Evolutionary conservation across 2,329 filamentous ascomycete species (phyloP).

Genomic region (Fusarium chlamydosporum): DNA sequence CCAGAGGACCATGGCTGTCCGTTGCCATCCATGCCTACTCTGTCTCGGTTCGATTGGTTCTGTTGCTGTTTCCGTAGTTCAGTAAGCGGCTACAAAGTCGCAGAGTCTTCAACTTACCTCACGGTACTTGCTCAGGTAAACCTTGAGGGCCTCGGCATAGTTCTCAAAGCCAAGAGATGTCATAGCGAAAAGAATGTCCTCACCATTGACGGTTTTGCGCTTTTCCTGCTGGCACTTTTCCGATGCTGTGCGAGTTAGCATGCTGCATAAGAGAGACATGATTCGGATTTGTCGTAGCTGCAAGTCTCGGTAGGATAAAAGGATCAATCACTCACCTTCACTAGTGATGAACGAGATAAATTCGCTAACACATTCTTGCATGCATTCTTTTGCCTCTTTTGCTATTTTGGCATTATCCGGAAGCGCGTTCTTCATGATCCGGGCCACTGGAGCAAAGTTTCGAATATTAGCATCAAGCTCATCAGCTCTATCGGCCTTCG

Average conservation of each 20-base stretch:
- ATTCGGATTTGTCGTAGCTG: conserved; percentile 27
- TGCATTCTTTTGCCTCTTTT: conserved; percentile 99
- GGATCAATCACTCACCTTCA: conserved; percentile 78
- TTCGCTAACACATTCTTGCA: conserved; percentile 99
- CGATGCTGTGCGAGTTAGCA: conserved; percentile 74
- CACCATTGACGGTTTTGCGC: conserved; percentile 98
- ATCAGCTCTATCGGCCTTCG: conserved; percentile 65
- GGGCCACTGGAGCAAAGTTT: conserved; percentile 94
- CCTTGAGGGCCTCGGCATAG: conserved; percentile 97
- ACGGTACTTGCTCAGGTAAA: conserved; percentile 96
- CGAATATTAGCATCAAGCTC: conserved; percentile 91
- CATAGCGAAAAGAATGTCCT: conserved; percentile 99
- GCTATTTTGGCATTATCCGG: conserved; percentile 99
- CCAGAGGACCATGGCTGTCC: conserved; percentile 50
- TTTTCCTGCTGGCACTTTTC: conserved; percentile 99
- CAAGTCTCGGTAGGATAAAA: conserved; percentile 18
- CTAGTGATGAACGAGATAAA: conserved; percentile 99
- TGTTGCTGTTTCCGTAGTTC: conserved; percentile 54
- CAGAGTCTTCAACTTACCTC: conserved; percentile 76
- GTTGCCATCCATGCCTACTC: conserved; percentile 55
- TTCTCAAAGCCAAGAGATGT: conserved; percentile 99
- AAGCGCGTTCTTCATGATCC: conserved; percentile 98
- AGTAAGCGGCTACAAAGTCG: conserved; percentile 10
- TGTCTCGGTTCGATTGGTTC: conserved; percentile 59
- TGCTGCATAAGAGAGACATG: conserved; percentile 40